Evolutionary conservation across 441 rosid genomes (phyloP).

Genomic region (Gossypium schwendimanii): DNA sequence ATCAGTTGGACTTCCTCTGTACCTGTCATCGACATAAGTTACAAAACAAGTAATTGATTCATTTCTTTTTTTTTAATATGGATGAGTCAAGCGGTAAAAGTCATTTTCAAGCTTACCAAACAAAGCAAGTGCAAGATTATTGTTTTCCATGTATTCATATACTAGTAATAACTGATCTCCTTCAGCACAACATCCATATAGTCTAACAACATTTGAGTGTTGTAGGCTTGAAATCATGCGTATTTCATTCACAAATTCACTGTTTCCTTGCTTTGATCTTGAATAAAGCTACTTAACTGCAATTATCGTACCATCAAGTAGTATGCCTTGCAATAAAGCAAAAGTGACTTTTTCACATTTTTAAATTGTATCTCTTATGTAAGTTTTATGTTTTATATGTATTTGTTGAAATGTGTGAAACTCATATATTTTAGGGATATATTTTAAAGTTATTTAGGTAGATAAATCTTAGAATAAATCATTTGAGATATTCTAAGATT

Average conservation of each 20-base stretch:
- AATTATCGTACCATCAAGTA: slow-evolving; percentile 45
- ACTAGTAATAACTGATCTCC: slow-evolving; percentile 40
- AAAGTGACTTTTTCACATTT: neutral
- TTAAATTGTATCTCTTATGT: neutral
- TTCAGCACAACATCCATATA: slow-evolving; percentile 46
- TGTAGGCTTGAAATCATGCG: slow-evolving; percentile 57
- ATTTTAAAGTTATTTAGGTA: too few relatives aligned
- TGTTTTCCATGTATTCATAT: slow-evolving; percentile 52
- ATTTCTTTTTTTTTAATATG: neutral
- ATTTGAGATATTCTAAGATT: too few relatives aligned
- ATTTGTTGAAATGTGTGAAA: too few relatives aligned
- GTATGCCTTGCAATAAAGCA: slow-evolving; percentile 35
- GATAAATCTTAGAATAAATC: too few relatives aligned
- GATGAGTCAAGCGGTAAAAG: neutral
- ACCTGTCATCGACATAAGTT: slow-evolving; percentile 14
- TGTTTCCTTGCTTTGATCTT: slow-evolving; percentile 58
- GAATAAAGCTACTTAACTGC: slow-evolving; percentile 71
- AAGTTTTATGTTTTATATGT: neutral
- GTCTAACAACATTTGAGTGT: slow-evolving; percentile 44
- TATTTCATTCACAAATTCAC: slow-evolving; percentile 63
- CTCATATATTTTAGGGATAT: too few relatives aligned
- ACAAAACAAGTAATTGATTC: neutral
- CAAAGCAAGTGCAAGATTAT: slow-evolving; percentile 44
- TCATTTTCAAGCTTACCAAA: slow-evolving; percentile 29
- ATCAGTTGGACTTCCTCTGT: slow-evolving; percentile 35